Conservation (phyloP, 805 yeast genomes). For the Cyberlindnera xylosilytica region DNA sequence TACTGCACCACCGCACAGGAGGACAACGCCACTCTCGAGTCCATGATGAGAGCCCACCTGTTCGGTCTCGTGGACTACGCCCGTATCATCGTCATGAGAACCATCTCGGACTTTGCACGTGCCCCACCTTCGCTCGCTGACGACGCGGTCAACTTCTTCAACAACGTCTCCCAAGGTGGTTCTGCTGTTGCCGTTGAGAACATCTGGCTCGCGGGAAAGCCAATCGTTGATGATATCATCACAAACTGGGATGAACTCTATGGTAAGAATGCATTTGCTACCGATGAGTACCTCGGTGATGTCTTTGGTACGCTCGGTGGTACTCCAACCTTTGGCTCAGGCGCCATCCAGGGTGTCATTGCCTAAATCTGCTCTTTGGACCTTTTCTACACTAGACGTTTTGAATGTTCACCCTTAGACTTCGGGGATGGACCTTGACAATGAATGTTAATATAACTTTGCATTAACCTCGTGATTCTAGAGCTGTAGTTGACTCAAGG, state of each 20-base stretch:
- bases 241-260: slow-evolving; percentile 17
- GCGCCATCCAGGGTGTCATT: slow-evolving; percentile 1
- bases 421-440: too few relatives aligned
- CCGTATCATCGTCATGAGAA: slow-evolving; percentile 14
- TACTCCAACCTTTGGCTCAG: slow-evolving; percentile 15
- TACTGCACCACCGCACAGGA: slow-evolving; percentile 17
- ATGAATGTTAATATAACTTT: too few relatives aligned
- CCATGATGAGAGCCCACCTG: slow-evolving; percentile 14
- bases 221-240: slow-evolving; percentile 15
- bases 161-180: slow-evolving; percentile 16
- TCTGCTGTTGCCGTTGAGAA: slow-evolving; percentile 12
- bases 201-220: slow-evolving; percentile 15
- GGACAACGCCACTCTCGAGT: slow-evolving; percentile 16
- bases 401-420: too few relatives aligned
- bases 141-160: slow-evolving; percentile 16
- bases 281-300: slow-evolving; percentile 16
- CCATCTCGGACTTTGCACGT: slow-evolving; percentile 14
- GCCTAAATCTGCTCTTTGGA: too few relatives aligned
- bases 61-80: slow-evolving; percentile 12
- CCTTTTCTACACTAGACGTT: too few relatives aligned
- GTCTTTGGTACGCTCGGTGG: slow-evolving; percentile 19
- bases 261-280: slow-evolving; percentile 10
- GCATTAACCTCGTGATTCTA: too few relatives aligned
- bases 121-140: slow-evolving; percentile 11
- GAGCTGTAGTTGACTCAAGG: too few relatives aligned